Conservation (phyloP, 495 filamentous ascomycete genomes). For the Penicillium waksmanii region DNA sequence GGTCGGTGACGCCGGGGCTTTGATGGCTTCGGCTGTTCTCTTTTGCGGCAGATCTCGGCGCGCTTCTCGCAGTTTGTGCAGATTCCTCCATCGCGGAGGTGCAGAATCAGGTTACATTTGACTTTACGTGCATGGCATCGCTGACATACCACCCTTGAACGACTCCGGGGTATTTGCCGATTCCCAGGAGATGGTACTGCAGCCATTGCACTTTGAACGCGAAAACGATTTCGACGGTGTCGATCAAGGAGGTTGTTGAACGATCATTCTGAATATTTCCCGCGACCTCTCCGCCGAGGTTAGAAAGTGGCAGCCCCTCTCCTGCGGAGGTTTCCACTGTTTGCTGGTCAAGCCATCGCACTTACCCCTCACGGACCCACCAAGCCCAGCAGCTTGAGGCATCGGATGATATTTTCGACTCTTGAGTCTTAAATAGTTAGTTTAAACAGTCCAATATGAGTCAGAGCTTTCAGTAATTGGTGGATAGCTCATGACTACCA, state of each 20-base stretch:
- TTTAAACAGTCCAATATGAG: too few relatives aligned
- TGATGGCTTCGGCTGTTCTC: background rate
- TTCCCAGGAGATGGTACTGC: background rate
- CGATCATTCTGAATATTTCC: background rate
- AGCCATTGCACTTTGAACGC: background rate
- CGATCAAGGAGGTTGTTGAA: background rate
- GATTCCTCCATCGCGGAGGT: background rate
- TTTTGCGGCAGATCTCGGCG: background rate
- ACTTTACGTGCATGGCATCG: slow-evolving; percentile 1
- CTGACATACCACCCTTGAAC: background rate
- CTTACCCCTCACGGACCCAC: slow-evolving; percentile 2
- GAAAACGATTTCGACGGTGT: background rate
- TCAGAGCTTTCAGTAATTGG: too few relatives aligned
- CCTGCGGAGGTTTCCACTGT: background rate
- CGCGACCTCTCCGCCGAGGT: background rate
- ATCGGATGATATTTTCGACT: too few relatives aligned
- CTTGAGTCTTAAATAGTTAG: too few relatives aligned
- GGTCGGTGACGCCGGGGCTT: background rate
- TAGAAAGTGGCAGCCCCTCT: background rate
- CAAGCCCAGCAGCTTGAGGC: background rate
- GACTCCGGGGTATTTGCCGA: background rate
- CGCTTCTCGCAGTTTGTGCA: background rate
- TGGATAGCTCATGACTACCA: too few relatives aligned
- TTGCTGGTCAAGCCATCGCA: background rate
- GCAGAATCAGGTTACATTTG: background rate